phyloP scores from a whole-genome alignment of 768 basidiomycete genomes.

The Lactifluus rugatus region DNA sequence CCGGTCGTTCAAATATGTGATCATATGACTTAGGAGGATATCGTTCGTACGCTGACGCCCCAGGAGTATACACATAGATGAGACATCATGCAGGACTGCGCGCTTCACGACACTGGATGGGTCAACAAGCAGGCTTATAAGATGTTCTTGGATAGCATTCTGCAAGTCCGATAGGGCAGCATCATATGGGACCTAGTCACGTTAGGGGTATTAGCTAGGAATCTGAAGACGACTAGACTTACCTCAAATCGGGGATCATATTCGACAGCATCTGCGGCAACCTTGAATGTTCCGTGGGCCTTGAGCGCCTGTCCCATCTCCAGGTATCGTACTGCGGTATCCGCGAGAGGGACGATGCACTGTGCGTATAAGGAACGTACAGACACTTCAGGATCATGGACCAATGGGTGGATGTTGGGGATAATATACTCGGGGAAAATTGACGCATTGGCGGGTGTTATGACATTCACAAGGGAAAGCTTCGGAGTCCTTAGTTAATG shows the following conservation, averaged over 20 bases:
- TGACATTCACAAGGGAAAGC: conserved; percentile 58
- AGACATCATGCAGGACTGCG: conserved; percentile 78
- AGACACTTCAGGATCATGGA: conserved; percentile 77
- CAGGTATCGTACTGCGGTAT: conserved; percentile 77
- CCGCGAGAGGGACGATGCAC: conserved; percentile 75
- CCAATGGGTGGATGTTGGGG: conserved; percentile 76
- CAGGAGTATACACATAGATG: conserved; percentile 85
- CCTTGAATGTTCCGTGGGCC: conserved; percentile 65
- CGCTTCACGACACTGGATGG: conserved; percentile 84
- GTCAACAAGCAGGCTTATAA: conserved; percentile 80
- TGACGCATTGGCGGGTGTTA: conserved; percentile 50
- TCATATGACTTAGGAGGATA: conserved; percentile 80
- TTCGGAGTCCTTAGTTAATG: conserved; percentile 17
- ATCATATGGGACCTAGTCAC: conserved; percentile 80
- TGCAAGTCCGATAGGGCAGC: conserved; percentile 80
- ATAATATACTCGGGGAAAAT: conserved; percentile 95
- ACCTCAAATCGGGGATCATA: conserved; percentile 74
- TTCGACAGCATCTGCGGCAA: conserved; percentile 54
- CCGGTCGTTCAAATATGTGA: conserved; percentile 77
- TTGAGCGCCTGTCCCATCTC: conserved; percentile 91
- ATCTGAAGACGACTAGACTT: neutral
- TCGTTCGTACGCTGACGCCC: conserved; percentile 92
- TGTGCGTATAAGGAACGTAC: conserved; percentile 75
- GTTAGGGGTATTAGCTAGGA: neutral
- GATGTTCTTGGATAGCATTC: conserved; percentile 74